Percentiles rank a stretch among this genome's conserved stretches.
These are phyloP conservation scores for Colletotrichum liaoningense DNA, from an alignment of 2,329 filamentous ascomycete genomes.

Conservation along the genomic window DNA sequence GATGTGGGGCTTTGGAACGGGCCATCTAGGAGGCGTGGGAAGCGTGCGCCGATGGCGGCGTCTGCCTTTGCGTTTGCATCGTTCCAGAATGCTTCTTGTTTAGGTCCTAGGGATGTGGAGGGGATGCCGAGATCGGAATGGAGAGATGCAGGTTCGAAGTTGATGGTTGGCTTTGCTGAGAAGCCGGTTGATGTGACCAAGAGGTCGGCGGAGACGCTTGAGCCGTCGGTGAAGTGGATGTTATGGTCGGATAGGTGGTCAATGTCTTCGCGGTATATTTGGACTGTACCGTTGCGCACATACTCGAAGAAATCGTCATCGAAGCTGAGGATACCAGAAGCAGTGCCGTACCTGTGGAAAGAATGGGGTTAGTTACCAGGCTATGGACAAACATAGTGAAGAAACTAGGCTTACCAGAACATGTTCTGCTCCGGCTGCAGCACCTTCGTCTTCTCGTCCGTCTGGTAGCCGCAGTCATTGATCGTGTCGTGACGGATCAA, in stretches of 20 bases:
- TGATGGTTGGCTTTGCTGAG: conserved; percentile 38
- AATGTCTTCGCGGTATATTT: conserved; percentile 67
- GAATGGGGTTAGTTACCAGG: neutral
- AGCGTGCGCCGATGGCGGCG: conserved; percentile 25
- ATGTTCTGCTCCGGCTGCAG: conserved; percentile 56
- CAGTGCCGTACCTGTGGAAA: conserved; percentile 61
- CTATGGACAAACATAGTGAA: conserved; percentile 42
- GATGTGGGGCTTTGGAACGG: conserved; percentile 29
- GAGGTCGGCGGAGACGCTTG: conserved; percentile 57
- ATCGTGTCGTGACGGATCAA: conserved; percentile 49
- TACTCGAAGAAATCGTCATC: conserved; percentile 66
- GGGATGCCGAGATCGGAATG: conserved; percentile 39
- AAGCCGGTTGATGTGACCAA: conserved; percentile 48
- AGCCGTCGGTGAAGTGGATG: conserved; percentile 60
- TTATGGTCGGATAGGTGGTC: conserved; percentile 54
- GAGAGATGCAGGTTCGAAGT: conserved; percentile 35
- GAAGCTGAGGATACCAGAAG: conserved; percentile 72
- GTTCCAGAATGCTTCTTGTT: conserved; percentile 35
- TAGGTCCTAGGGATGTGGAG: conserved; percentile 28
- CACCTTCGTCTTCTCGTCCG: conserved; percentile 48
- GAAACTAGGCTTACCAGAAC: conserved; percentile 48
- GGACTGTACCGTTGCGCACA: conserved; percentile 63
- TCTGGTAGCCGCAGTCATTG: conserved; percentile 47
- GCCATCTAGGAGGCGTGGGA: conserved; percentile 35
- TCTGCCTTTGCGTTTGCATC: conserved; percentile 34